Conservation (phyloP, 176 grass and related monocot species). For the Ampelocalamus luodianensis region DNA sequence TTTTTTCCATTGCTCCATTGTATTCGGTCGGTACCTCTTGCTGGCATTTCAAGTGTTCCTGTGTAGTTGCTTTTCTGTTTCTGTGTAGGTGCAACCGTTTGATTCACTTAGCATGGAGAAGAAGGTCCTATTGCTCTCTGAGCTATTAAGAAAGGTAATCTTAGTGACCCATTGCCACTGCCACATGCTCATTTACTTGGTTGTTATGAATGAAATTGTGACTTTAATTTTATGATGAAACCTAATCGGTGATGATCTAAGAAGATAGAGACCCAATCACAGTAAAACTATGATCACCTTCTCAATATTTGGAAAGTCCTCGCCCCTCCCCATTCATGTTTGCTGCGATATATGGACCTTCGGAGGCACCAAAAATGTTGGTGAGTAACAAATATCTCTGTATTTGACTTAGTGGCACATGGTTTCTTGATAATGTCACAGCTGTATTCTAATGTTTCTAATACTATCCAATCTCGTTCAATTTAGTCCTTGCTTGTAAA, state of each 20-base stretch:
- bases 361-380: slow-evolving; percentile 78
- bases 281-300: background rate
- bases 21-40: background rate
- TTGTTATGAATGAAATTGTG: background rate
- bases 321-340: slow-evolving; percentile 92
- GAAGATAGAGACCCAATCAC: background rate
- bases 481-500: slow-evolving; percentile 21
- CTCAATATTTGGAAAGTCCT: slow-evolving; percentile 51
- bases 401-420: slow-evolving; percentile 12
- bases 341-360: slow-evolving; percentile 80
- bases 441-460: slow-evolving; percentile 22
- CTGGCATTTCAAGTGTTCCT: slow-evolving; percentile 9
- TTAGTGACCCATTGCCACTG: background rate
- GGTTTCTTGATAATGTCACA: slow-evolving; percentile 27
- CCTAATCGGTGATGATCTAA: background rate
- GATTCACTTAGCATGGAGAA: slow-evolving; percentile 59
- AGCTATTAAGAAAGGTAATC: slow-evolving; percentile 65
- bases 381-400: slow-evolving; percentile 50
- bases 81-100: slow-evolving; percentile 59
- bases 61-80: background rate
- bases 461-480: background rate
- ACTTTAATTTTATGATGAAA: slow-evolving; percentile 13
- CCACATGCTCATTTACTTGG: slow-evolving; percentile 10
- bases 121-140: slow-evolving; percentile 52
- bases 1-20: background rate